phyloP scores from a whole-genome alignment of 495 filamentous ascomycete genomes.

The Podospora didyma region DNA sequence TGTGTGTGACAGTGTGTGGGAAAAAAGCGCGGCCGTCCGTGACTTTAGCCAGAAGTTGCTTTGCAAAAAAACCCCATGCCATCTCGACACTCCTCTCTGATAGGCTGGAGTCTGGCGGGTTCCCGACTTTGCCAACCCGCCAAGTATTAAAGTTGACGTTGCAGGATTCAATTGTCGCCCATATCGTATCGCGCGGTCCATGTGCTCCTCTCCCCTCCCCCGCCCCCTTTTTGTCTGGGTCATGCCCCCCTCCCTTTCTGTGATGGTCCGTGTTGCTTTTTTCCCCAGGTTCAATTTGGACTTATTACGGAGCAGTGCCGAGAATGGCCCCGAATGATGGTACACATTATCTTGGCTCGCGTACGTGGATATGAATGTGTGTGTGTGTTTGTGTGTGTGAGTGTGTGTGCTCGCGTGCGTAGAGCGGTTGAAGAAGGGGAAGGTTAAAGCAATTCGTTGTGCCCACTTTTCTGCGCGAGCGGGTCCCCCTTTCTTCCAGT shows the following conservation, averaged over 20 bases:
- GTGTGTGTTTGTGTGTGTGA: neutral
- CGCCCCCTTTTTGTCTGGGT: neutral
- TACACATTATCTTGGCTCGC: neutral
- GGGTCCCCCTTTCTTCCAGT: neutral
- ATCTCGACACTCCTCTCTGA: neutral
- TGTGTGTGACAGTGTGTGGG: too few relatives aligned
- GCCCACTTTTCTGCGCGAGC: constrained; percentile 13
- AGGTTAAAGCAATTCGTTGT: neutral
- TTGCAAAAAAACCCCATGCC: too few relatives aligned
- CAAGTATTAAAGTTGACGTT: constrained; percentile 4
- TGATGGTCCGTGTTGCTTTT: neutral
- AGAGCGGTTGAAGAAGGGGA: neutral
- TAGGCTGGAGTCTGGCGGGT: constrained; percentile 2
- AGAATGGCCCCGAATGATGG: constrained; percentile 12
- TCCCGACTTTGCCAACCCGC: constrained; percentile 10
- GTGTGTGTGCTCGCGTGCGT: neutral
- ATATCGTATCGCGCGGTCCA: neutral
- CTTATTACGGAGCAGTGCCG: constrained; percentile 14
- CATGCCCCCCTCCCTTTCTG: neutral
- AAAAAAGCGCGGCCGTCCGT: neutral
- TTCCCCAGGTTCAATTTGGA: constrained; percentile 14
- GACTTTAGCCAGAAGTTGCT: constrained; percentile 15
- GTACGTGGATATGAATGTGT: neutral
- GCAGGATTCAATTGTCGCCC: neutral
- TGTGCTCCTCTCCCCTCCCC: neutral